phyloP scores from a whole-genome alignment of 306 rosid species.

The Spatholobus suberectus region DNA sequence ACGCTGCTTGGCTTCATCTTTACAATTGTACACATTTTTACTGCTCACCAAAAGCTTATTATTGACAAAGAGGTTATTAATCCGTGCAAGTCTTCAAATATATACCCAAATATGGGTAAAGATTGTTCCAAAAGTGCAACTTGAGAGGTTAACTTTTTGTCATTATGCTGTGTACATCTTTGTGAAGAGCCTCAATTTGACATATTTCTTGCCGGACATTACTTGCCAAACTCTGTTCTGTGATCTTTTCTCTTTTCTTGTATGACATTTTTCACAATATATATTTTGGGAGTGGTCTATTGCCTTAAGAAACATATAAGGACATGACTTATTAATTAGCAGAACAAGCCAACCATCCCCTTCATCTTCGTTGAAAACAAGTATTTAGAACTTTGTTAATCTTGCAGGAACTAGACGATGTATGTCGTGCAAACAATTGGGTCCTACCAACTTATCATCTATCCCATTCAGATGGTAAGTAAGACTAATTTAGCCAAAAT shows the following conservation, averaged over 20 bases:
- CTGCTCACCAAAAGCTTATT: neutral
- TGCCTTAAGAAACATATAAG: neutral
- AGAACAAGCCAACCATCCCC: constrained; percentile 1
- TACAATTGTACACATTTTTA: neutral
- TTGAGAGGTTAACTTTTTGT: neutral
- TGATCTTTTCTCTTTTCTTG: neutral
- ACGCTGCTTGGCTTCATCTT: neutral
- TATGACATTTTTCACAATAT: neutral
- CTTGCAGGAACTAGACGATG: constrained; percentile 52
- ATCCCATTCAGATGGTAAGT: constrained; percentile 51
- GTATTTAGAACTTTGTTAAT: constrained; percentile 17
- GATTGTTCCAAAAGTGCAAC: neutral
- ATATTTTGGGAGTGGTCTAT: neutral
- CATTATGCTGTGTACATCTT: neutral
- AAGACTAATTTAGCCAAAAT: constrained; percentile 34
- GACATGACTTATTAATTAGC: neutral
- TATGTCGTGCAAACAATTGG: constrained; percentile 57
- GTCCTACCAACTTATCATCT: constrained; percentile 56
- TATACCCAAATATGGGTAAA: neutral
- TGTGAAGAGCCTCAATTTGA: neutral
- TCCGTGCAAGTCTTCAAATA: neutral
- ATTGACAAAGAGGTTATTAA: neutral
- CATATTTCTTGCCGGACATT: neutral
- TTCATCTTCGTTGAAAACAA: constrained; percentile 25
- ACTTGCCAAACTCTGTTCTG: constrained; percentile 7